Base-by-base conservation (phyloP, 306 rosid species). In the Pterocarpus santalinus region DNA sequence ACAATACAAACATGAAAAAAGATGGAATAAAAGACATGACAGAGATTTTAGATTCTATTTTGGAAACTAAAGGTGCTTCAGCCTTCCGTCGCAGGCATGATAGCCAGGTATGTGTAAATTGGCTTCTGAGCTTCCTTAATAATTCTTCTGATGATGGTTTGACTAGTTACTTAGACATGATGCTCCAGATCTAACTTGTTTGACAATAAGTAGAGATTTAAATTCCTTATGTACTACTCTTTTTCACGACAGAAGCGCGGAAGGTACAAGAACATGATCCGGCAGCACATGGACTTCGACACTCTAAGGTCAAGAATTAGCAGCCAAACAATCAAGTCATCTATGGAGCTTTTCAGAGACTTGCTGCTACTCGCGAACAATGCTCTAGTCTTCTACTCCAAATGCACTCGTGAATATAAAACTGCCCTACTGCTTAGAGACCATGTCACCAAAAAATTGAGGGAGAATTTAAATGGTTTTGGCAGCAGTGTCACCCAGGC, bases 281-380 rank as follows among this genome's bases (percentile, higher is more conserved):
- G 79, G 73, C 87, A 51, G 71, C 97, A 90, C 80, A 73, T 89
- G 88, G 97, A 92, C 80, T 85, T 92, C 22, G 91, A 89, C 75
- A 86, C 94, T 13, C 79, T 90, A 80, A 85, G 88, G 53, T 88
- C 92, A 74, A 88, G 91, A 77, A 85, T 92, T 38, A 53, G 32
- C 36, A 78, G 82, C 74, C 60, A 41, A 60, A 72, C 73, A 65
- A 83, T 90, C 35, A 57, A 65, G 81, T 85, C 95, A 3, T 47
- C 51, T 0, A 58, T 52, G 84, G 92, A 91, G 68, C 89, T 93
- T 35, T 87, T 80, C 83, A 82, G 92, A 67, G 95, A 92, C 74
- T 83, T 89, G 17, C 83, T 91, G 66, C 80, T 91, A 68, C 86
- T 91, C 1, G 78, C 81, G 0, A 91, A 87, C 87, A 93, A 93